These are phyloP conservation scores for Smallanthus sonchifolius DNA, from an alignment of 129 eudicot species.

Conservation along the genomic window DNA sequence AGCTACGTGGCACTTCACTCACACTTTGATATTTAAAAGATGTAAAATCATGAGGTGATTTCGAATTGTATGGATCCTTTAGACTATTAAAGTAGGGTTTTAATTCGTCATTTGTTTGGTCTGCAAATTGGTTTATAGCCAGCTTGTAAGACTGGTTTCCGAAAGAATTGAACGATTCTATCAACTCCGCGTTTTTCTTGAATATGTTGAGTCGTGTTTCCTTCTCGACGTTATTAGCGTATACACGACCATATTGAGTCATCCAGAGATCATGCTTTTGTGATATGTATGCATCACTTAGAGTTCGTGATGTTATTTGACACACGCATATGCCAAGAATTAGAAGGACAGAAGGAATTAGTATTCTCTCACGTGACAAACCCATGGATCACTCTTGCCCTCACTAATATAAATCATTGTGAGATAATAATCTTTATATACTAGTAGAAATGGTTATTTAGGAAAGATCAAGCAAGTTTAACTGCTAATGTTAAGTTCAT, in stretches of 20 bases:
- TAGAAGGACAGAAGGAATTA: neutral
- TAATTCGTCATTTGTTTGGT: conserved; percentile 36
- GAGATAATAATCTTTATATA: neutral
- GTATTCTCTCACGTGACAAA: neutral
- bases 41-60: neutral
- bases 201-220: conserved; percentile 31
- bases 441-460: neutral
- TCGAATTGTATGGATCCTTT: conserved; percentile 9
- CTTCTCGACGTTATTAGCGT: conserved; percentile 28
- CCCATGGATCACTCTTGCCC: conserved; percentile 24
- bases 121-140: conserved; percentile 33
- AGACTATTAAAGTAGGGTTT: conserved; percentile 21
- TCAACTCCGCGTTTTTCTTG: conserved; percentile 28
- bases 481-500: too few species aligned
- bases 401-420: neutral
- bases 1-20: conserved; percentile 29
- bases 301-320: conserved; percentile 12
- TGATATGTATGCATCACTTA: neutral
- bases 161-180: conserved; percentile 18
- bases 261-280: conserved; percentile 42
- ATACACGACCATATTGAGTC: conserved; percentile 35
- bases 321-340: conserved; percentile 4
- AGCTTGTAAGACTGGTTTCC: conserved; percentile 25
- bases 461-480: too few species aligned
- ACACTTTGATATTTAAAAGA: conserved; percentile 44